These are phyloP conservation scores for Pichia gijzeniarum DNA, from an alignment of 805 yeast genomes.

Conservation along the genomic window DNA sequence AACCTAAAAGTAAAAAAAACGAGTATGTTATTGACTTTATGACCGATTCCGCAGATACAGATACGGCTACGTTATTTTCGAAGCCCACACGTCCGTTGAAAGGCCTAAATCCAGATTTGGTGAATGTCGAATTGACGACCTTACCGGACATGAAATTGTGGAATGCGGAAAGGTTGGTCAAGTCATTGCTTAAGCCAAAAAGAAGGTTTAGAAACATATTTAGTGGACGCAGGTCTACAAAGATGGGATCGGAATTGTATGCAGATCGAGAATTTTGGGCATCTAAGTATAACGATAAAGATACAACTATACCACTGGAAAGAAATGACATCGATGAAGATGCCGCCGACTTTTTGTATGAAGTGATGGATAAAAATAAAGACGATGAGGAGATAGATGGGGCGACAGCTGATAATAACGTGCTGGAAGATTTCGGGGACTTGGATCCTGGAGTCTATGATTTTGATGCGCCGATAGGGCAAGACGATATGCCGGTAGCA, in stretches of 20 bases:
- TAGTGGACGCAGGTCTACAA: conserved; percentile 9
- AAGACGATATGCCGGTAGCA: background rate
- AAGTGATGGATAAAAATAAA: conserved; percentile 14
- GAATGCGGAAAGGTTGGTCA: conserved; percentile 59
- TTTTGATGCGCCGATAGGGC: conserved; percentile 12
- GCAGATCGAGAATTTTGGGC: conserved; percentile 75
- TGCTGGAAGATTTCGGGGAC: conserved; percentile 24
- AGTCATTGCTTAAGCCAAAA: conserved; percentile 61
- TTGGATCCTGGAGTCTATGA: conserved; percentile 13
- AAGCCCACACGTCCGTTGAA: background rate
- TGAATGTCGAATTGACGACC: conserved; percentile 11
- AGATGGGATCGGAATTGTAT: conserved; percentile 11
- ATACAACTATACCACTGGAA: conserved; percentile 17
- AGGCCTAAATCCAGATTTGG: background rate
- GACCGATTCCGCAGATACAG: conserved; percentile 15
- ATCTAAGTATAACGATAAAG: conserved; percentile 38
- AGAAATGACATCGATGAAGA: conserved; percentile 21
- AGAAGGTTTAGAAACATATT: conserved; percentile 16
- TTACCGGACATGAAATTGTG: conserved; percentile 44
- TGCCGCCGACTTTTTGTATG: conserved; percentile 14
- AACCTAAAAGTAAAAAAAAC: background rate
- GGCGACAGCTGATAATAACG: conserved; percentile 19
- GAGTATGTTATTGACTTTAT: conserved; percentile 17
- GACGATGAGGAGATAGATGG: background rate
- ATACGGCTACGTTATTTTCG: conserved; percentile 24